Evolutionary conservation across 768 basidiomycete genomes (phyloP), one percentile per base, ranked within the genome.

Genomic region (Agaricus blazei): DNA sequence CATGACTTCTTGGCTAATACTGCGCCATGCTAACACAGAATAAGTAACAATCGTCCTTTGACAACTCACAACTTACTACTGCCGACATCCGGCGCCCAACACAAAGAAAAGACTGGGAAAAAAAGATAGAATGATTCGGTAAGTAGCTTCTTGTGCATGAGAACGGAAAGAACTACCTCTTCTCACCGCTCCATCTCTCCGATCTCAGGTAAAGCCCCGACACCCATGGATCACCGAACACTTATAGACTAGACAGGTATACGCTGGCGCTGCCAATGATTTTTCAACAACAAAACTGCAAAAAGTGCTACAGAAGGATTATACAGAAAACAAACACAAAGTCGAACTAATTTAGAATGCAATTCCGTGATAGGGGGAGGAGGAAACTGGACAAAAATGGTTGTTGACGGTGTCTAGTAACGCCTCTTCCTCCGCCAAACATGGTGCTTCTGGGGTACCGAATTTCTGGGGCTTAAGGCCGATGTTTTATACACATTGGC

Each of bases 401-500:
- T 48, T 19, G 51, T 70, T 65, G 24, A 37, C 44, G 23, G 26
- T 26, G 27, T 38, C 36, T 47, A 54, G 24, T 9, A 5, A 23
- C 24, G 28, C 27, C 36, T 54, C n/a, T 38, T 37, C 47, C 37
- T 50, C 48, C 38, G 51, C n/a, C 27, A 12, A 27, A 58, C 9
- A 41, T 45, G 48, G 7, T 37, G 52, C 29, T 48, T 56, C 47
- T 40, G 48, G 51, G 38, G 47, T 44, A 40, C 31, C 28, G 15
- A 46, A 36, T 28, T 57, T 26, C n/a, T 42, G 24, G 56, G 29
- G 15, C 28, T 46, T 34, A 23, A 24, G 9, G 34, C 15, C 7
- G 14, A 19, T 5, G 3, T 6, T 14, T 34, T 42, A 57, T 67
- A 69, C 3, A 72, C 58, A 47, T 68, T 70, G 5, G 62, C 60